Conservation (phyloP, 177 flowering plant genomes). For the Telopea speciosissima region DNA sequence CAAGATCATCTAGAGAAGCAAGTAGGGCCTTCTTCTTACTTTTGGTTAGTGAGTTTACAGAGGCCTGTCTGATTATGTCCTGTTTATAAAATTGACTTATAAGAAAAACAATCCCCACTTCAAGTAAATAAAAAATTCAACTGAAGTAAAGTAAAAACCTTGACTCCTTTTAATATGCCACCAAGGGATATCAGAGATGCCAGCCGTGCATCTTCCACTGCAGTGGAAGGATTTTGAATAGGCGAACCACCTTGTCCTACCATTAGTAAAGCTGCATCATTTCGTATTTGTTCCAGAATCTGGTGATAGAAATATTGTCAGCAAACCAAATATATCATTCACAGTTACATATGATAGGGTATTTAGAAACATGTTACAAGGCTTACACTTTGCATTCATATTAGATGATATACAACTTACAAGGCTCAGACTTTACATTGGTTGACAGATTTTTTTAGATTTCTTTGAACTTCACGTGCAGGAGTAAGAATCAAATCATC, state of each 20-base stretch:
- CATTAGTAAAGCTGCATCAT: conserved; percentile 57
- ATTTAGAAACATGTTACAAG: neutral
- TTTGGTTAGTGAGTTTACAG: conserved; percentile 51
- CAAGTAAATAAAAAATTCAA: neutral
- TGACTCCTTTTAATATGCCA: conserved; percentile 85
- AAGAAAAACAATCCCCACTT: neutral
- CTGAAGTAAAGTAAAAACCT: conserved; percentile 39
- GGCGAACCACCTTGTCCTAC: conserved; percentile 75
- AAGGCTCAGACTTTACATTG: no score
- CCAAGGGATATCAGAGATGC: conserved; percentile 96
- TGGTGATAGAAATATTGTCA: conserved; percentile 21
- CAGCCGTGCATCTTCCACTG: conserved; percentile 91
- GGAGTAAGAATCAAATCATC: neutral
- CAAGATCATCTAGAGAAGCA: conserved; percentile 69
- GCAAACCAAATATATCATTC: neutral
- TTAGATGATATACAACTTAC: neutral
- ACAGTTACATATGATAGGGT: neutral
- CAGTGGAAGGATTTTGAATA: conserved; percentile 76
- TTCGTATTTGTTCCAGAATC: conserved; percentile 91
- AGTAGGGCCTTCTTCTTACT: conserved; percentile 74
- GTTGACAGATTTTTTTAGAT: neutral
- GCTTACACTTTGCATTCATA: neutral
- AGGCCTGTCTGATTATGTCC: conserved; percentile 71
- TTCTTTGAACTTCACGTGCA: neutral
- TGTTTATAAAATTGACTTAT: conserved; percentile 19